These are phyloP conservation scores for Tylopilus felleus DNA, from an alignment of 768 basidiomycete species.

Conservation along the genomic window DNA sequence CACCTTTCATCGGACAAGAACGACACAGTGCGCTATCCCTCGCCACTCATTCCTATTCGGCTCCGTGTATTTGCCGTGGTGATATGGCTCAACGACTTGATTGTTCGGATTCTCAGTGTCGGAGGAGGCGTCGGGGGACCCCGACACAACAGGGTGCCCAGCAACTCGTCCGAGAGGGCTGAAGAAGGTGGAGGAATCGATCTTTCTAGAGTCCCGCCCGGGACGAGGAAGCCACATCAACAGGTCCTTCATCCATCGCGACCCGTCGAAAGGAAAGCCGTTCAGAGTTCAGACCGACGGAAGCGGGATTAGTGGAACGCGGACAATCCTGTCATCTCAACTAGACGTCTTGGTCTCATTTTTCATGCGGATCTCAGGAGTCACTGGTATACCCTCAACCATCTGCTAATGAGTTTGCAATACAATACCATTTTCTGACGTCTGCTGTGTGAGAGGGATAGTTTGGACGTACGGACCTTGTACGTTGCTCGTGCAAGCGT, in stretches of 20 bases:
- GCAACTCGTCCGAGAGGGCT: slow-evolving; percentile 53
- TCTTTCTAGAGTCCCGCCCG: slow-evolving; percentile 14
- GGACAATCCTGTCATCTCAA: slow-evolving; percentile 9
- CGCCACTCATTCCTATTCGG: slow-evolving; percentile 77
- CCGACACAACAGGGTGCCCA: slow-evolving; percentile 32
- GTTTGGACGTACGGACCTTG: background rate
- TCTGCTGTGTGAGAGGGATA: background rate
- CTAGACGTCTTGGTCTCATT: slow-evolving; percentile 12
- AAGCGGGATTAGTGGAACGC: slow-evolving; percentile 42
- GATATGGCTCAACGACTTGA: slow-evolving; percentile 68
- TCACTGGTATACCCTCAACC: slow-evolving; percentile 15
- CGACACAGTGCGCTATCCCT: slow-evolving; percentile 57
- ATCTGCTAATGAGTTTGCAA: slow-evolving; percentile 10
- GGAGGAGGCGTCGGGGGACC: slow-evolving; percentile 35
- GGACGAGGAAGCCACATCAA: slow-evolving; percentile 10
- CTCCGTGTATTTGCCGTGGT: slow-evolving; percentile 73
- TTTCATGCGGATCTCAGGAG: slow-evolving; percentile 8
- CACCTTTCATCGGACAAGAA: slow-evolving; percentile 32
- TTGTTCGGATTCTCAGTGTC: slow-evolving; percentile 61
- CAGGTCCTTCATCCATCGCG: slow-evolving; percentile 2
- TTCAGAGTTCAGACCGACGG: slow-evolving; percentile 37
- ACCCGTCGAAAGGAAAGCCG: slow-evolving; percentile 13
- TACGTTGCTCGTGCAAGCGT: background rate
- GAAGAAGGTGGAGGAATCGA: slow-evolving; percentile 55
- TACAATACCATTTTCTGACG: background rate